Conservation (phyloP, 176 grass and related monocot genomes). For the Puya raimondii region DNA sequence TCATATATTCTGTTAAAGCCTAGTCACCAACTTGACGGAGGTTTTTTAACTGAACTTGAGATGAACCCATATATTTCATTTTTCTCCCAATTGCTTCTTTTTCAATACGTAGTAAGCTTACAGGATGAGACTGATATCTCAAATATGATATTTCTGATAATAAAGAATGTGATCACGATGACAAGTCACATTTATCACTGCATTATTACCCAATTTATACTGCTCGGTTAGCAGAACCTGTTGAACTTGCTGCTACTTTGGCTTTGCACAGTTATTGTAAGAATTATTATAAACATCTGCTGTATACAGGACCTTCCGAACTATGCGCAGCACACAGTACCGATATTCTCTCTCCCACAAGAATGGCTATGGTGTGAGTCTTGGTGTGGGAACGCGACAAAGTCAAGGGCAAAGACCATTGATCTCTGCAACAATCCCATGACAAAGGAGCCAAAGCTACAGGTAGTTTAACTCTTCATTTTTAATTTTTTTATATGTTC, state of each 20-base stretch:
- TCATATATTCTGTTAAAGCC: not conserved
- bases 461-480: slow-evolving; percentile 40
- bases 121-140: too few relatives aligned
- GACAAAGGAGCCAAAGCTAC: slow-evolving; percentile 98
- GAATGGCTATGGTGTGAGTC: slow-evolving; percentile 99
- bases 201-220: too few relatives aligned
- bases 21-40: not conserved
- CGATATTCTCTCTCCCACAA: slow-evolving; percentile 99
- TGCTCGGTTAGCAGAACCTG: too few relatives aligned
- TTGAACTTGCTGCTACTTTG: too few relatives aligned
- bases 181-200: too few relatives aligned
- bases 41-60: not conserved
- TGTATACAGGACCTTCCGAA: slow-evolving; percentile 87
- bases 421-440: slow-evolving; percentile 99
- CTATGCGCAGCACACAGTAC: slow-evolving; percentile 94
- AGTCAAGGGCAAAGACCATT: slow-evolving; percentile 87
- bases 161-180: too few relatives aligned
- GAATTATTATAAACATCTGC: not conserved
- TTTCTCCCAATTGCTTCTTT: not conserved
- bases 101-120: too few relatives aligned
- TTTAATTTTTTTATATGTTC: not conserved
- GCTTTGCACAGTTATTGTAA: too few relatives aligned
- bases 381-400: slow-evolving; percentile 95
- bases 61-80: not conserved
- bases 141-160: too few relatives aligned